phyloP scores from a whole-genome alignment of 2,329 filamentous ascomycete genomes.

The Diaporthe ilicicola region DNA sequence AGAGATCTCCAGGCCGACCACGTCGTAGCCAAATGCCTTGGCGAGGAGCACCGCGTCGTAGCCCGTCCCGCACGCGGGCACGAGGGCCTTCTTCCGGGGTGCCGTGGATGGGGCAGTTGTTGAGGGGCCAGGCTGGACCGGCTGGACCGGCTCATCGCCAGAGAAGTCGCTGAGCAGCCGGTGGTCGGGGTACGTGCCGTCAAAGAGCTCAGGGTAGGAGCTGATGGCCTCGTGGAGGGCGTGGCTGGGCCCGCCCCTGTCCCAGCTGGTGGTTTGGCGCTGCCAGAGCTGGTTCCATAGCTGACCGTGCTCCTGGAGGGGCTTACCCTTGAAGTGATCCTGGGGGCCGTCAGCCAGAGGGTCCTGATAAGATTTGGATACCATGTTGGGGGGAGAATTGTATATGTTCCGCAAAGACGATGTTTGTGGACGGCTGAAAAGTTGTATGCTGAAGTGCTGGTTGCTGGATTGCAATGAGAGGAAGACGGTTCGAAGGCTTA shows the following conservation, averaged over 20 bases:
- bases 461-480: neutral
- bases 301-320: constrained; percentile 41
- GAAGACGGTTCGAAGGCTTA: neutral
- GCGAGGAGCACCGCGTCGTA: constrained; percentile 82
- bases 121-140: neutral
- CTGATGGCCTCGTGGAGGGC: constrained; percentile 63
- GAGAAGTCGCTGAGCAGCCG: constrained; percentile 2
- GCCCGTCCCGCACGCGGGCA: constrained; percentile 84
- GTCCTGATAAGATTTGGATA: too few species aligned
- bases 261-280: constrained; percentile 60
- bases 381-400: neutral
- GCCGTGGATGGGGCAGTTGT: neutral
- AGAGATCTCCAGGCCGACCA: constrained; percentile 77
- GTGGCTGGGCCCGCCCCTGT: constrained; percentile 60
- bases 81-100: constrained; percentile 61
- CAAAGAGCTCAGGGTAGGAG: constrained; percentile 55
- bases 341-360: neutral
- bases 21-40: constrained; percentile 75
- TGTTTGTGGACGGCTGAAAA: neutral
- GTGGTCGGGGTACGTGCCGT: neutral
- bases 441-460: neutral
- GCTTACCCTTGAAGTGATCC: constrained; percentile 5
- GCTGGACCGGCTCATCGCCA: neutral
- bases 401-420: neutral
- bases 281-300: constrained; percentile 60